Base-by-base conservation (phyloP, 75 land plant species). In the Selaginella tamariscina region DNA sequence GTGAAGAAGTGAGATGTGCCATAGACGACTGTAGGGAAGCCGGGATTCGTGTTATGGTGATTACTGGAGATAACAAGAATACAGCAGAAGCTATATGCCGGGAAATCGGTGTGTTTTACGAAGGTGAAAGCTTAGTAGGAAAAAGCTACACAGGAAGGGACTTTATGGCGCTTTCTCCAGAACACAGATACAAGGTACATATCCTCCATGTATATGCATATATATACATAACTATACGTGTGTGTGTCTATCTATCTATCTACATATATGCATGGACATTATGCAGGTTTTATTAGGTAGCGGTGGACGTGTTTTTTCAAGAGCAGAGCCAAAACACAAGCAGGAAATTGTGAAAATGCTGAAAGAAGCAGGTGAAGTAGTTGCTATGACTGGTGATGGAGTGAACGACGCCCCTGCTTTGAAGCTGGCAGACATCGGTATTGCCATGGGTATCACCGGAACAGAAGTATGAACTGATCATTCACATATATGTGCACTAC, bases 301-400 rank as follows among this genome's bases (percentile, higher is more conserved):
- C 32, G 91, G 91, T 21, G 96, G 91, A 0, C 74, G 72, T 60
- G 86, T 90, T 27, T 87, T 90, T 66, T 90, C 96, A 27, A 81
- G 96, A 32, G 96, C 96, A 65, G 96, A 90, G 71, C 96, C 96
- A 8, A 82, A 62, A 60, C 96, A 90, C 66, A 90, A 90, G 67
- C 96, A 90, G 72, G 96, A 90, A 27, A 90, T 90, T 59, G 96
- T 90, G 1, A 80, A 91, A 66, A 71, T 90, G 70, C 80, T 90
- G 31, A 87, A 87, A 59, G 96, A 87, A 1, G 74, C 76, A 65
- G 91, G 91, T 0, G 92, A 91, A 71, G 69, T 91, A 39, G 96
- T 91, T 29, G 96, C 96, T 15, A 91, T 91, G 96, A 91, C 96
- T 32, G 96, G 96, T 39, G 96, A 91, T 75, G 96, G 96, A 65